These are phyloP conservation scores for Agrocybe chaxingu DNA, from an alignment of 768 basidiomycete genomes.

Conservation along the genomic window DNA sequence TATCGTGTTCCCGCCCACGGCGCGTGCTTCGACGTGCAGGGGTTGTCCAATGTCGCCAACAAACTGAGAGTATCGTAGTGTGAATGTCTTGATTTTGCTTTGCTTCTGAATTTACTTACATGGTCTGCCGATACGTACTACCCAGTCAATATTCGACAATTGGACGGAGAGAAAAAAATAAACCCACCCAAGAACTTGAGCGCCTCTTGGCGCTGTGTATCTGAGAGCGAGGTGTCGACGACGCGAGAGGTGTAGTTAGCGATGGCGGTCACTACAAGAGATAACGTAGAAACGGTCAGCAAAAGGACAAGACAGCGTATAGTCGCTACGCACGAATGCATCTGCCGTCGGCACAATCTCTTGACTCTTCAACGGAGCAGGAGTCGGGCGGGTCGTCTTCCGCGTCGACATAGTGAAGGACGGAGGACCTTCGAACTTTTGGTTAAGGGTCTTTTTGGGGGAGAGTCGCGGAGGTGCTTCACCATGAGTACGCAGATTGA, in stretches of 20 bases:
- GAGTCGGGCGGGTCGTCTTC: constrained; percentile 42
- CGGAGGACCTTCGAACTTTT: constrained; percentile 27
- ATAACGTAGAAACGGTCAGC: not conserved
- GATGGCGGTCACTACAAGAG: constrained; percentile 44
- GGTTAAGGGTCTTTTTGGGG: not conserved
- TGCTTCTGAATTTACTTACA: constrained; percentile 17
- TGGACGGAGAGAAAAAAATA: not conserved
- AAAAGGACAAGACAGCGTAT: not conserved
- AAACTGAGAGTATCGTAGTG: constrained; percentile 25
- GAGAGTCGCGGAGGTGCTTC: constrained; percentile 1
- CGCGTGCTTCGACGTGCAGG: constrained; percentile 42
- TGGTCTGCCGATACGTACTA: constrained; percentile 21
- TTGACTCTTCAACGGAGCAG: constrained; percentile 44
- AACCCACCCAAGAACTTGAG: constrained; percentile 47
- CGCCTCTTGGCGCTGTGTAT: constrained; percentile 45
- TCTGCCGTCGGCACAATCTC: constrained; percentile 39
- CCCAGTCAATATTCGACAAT: not conserved
- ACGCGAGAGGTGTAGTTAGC: constrained; percentile 55
- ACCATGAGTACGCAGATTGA: constrained; percentile 36
- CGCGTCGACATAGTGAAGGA: constrained; percentile 51
- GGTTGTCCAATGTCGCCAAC: constrained; percentile 50
- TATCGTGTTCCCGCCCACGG: constrained; percentile 44
- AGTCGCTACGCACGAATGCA: constrained; percentile 36
- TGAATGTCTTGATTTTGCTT: not conserved
- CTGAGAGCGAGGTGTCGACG: constrained; percentile 36